These are phyloP conservation scores for Paramecium pentaurelia DNA, from an alignment of 73 alveolate species.

Conservation along the genomic window DNA sequence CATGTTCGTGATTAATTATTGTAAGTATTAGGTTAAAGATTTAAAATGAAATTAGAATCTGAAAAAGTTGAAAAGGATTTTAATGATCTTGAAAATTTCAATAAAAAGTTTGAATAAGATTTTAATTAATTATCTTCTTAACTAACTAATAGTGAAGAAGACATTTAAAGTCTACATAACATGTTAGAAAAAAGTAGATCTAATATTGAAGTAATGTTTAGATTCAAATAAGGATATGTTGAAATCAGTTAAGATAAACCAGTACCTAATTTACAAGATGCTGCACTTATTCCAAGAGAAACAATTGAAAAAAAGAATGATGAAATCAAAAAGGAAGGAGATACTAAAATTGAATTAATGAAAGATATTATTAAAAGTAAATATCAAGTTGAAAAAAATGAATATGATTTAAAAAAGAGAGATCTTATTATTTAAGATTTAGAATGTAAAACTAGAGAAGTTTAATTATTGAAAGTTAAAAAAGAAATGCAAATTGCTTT, in stretches of 20 bases:
- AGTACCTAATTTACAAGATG: conserved; percentile 55
- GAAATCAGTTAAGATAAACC: conserved; percentile 58
- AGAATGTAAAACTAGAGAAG: conserved; percentile 62
- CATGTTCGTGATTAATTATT: not conserved
- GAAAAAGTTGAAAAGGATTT: not conserved
- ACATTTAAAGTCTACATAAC: not conserved
- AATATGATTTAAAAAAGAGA: not conserved
- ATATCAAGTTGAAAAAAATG: conserved; percentile 19
- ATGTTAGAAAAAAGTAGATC: conserved; percentile 53
- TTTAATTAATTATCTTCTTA: not conserved
- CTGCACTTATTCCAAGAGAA: conserved; percentile 54
- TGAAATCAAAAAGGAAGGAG: conserved; percentile 49
- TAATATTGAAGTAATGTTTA: conserved; percentile 49
- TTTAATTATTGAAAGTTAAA: conserved; percentile 36
- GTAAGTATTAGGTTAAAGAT: not conserved
- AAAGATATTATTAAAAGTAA: conserved; percentile 52
- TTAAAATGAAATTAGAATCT: conserved; percentile 13
- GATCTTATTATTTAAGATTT: conserved; percentile 41
- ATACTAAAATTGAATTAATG: conserved; percentile 45
- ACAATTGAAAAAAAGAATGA: conserved; percentile 51
- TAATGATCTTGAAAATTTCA: not conserved
- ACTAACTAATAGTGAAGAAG: not conserved
- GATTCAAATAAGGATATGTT: conserved; percentile 60
- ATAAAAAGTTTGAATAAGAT: not conserved
- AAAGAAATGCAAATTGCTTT: conserved; percentile 59